Evolutionary conservation across 495 filamentous ascomycete species (phyloP).

Genomic region (Hypoxylon fuscum): DNA sequence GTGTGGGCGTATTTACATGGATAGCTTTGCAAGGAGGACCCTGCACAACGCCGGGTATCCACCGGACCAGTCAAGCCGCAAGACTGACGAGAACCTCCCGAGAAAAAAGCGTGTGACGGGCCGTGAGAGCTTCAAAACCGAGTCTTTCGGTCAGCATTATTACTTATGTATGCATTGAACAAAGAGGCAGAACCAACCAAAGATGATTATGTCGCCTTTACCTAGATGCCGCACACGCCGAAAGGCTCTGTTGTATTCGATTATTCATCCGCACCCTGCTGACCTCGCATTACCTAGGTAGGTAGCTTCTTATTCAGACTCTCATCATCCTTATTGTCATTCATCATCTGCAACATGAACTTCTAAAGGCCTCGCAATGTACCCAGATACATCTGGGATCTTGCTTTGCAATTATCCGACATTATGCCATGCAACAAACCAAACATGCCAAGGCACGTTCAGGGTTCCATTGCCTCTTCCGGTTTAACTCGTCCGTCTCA

Average conservation of each 20-base stretch:
- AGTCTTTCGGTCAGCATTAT: slow-evolving; percentile 28
- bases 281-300: slow-evolving; percentile 30
- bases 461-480: slow-evolving; percentile 32
- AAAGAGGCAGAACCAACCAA: slow-evolving; percentile 8
- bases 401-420: slow-evolving; percentile 29
- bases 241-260: slow-evolving; percentile 20
- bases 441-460: slow-evolving; percentile 19
- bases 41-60: slow-evolving; percentile 33
- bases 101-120: slow-evolving; percentile 30
- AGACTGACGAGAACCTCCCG: slow-evolving; percentile 19
- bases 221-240: slow-evolving; percentile 8
- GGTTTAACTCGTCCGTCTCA: slow-evolving; percentile 28
- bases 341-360: slow-evolving; percentile 20
- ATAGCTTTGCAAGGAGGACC: slow-evolving; percentile 30
- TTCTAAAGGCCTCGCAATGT: slow-evolving; percentile 8
- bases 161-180: slow-evolving; percentile 16
- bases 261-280: slow-evolving; percentile 30
- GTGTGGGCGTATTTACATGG: slow-evolving; percentile 2
- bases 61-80: slow-evolving; percentile 35
- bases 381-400: slow-evolving; percentile 17
- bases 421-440: slow-evolving; percentile 26
- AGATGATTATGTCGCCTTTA: slow-evolving; percentile 6
- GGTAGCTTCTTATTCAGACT: slow-evolving; percentile 36
- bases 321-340: slow-evolving; percentile 38
- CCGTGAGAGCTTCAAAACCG: slow-evolving; percentile 40